Conservation (phyloP, 2,329 filamentous ascomycete species). For the Ophiostoma pallidulum region DNA sequence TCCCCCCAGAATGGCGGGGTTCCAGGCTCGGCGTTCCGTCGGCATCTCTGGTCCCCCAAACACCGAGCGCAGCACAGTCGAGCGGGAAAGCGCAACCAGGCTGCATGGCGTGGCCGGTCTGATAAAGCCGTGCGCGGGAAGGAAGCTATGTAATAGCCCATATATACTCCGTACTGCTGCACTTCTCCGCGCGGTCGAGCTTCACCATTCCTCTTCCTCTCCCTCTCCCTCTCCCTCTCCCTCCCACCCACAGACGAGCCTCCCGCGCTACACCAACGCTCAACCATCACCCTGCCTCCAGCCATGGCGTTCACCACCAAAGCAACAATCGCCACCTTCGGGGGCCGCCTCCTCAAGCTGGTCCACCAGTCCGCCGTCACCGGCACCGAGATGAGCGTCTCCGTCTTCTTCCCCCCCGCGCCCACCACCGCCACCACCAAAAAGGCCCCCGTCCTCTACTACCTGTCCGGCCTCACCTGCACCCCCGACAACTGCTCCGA, state of each 20-base stretch:
- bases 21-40: no score
- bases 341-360: constrained; percentile 90
- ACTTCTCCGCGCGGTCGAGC: no score
- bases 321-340: constrained; percentile 82
- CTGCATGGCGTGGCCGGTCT: no score
- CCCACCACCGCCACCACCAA: constrained; percentile 41
- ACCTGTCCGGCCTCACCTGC: constrained; percentile 90
- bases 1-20: no score
- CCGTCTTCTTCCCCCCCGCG: constrained; percentile 78
- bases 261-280: not conserved
- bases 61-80: no score
- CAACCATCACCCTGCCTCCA: constrained; percentile 17
- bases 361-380: constrained; percentile 72
- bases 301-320: constrained; percentile 80
- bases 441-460: constrained; percentile 79
- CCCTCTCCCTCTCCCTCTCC: not conserved
- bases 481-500: constrained; percentile 78
- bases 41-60: no score
- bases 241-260: not conserved
- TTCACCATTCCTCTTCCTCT: no score
- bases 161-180: no score
- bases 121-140: constrained; percentile 4
- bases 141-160: no score
- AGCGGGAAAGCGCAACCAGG: no score
- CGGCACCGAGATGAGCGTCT: constrained; percentile 82